phyloP scores from a whole-genome alignment of 2,329 filamentous ascomycete genomes.

The Blastomyces emzantsi region DNA sequence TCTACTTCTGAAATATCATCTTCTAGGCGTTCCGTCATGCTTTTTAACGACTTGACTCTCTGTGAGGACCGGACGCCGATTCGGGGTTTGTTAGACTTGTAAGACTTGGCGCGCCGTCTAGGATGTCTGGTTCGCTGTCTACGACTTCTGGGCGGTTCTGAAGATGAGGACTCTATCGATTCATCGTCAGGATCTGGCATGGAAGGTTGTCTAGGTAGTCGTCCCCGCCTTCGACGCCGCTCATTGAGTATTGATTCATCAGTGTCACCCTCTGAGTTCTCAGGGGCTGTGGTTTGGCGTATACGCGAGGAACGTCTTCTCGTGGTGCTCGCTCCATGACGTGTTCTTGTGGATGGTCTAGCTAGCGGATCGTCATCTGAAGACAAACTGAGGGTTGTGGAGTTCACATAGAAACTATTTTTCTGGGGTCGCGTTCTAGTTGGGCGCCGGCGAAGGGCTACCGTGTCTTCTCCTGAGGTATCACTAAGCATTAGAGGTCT shows the following conservation, averaged over 20 bases:
- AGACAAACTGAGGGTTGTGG: conserved; percentile 15
- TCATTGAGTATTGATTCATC: conserved; percentile 1
- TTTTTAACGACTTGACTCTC: conserved; percentile 22
- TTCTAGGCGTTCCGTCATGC: conserved; percentile 44
- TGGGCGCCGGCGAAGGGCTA: background rate
- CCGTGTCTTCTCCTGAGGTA: background rate
- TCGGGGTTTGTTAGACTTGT: background rate
- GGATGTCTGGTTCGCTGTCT: background rate
- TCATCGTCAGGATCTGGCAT: background rate
- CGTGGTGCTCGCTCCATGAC: background rate
- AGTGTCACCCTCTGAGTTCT: background rate
- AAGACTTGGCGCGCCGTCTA: background rate
- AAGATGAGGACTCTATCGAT: background rate
- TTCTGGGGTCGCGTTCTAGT: background rate
- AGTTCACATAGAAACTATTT: conserved; percentile 14
- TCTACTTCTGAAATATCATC: conserved; percentile 32
- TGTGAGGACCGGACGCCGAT: conserved; percentile 14
- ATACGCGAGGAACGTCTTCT: conserved; percentile 2
- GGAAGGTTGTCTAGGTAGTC: background rate
- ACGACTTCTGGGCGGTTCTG: background rate
- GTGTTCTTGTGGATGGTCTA: background rate
- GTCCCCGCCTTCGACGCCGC: background rate
- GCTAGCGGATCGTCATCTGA: conserved; percentile 13
- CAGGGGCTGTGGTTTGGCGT: background rate
- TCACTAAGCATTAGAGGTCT: background rate